A percentile compares a stretch with the other conserved stretches of the same genome.
phyloP scores from a whole-genome alignment of 1,139 yeast genomes.

The Yamadazyma spencermartinsiae region DNA sequence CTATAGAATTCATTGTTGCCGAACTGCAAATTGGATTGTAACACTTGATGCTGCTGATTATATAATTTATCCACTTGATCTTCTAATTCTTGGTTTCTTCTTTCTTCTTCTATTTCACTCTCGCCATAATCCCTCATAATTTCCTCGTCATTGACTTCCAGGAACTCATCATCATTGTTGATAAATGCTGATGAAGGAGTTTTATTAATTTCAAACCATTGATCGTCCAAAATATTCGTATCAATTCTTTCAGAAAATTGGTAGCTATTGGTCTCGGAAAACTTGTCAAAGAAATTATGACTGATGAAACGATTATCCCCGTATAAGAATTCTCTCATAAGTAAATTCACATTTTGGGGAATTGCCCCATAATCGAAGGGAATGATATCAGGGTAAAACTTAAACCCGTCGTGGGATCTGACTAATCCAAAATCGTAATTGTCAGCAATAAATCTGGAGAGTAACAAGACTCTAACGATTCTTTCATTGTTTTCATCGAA shows the following conservation, averaged over 20 bases:
- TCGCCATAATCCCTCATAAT: conserved; percentile 4
- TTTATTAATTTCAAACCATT: conserved; percentile 27
- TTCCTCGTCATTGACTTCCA: conserved; percentile 15
- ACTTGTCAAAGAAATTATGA: conserved; percentile 38
- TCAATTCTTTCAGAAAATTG: conserved; percentile 11
- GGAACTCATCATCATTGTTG: conserved; percentile 15
- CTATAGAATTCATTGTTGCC: conserved; percentile 26
- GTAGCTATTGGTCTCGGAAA: conserved; percentile 15
- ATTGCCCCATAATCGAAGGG: conserved; percentile 18
- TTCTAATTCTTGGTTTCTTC: conserved; percentile 19
- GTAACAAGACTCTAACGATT: conserved; percentile 49
- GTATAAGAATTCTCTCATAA: conserved; percentile 35
- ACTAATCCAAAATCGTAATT: conserved; percentile 55
- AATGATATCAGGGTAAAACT: conserved; percentile 31
- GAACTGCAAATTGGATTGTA: conserved; percentile 11
- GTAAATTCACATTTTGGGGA: conserved; percentile 14
- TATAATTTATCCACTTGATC: conserved; percentile 21
- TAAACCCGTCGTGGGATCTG: conserved; percentile 46
- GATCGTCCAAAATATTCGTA: conserved; percentile 18
- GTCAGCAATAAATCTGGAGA: conserved; percentile 53
- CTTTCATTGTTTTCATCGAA: conserved; percentile 26
- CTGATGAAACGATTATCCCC: conserved; percentile 46
- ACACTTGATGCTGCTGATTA: conserved; percentile 16
- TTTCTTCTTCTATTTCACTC: conserved; percentile 11
- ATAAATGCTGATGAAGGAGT: conserved; percentile 6